A percentile compares a stretch with the other conserved stretches of the same genome.
Evolutionary conservation across 345 rosid species (phyloP).

Genomic region (Citrus glauca): DNA sequence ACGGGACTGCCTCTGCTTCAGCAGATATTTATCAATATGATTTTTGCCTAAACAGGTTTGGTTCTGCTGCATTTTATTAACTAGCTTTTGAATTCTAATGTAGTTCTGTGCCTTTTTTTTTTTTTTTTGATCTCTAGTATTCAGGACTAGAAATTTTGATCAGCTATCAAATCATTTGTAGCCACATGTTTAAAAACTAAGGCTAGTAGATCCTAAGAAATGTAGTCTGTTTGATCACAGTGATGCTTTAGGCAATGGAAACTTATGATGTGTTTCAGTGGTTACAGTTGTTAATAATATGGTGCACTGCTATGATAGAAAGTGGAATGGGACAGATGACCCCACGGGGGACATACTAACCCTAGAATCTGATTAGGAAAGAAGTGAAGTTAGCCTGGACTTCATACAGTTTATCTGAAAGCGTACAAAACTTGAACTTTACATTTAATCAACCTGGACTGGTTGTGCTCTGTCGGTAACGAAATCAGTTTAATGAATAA

Average conservation of each 20-base stretch:
- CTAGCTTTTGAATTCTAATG: background rate
- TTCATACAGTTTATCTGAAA: background rate
- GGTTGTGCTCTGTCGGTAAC: background rate
- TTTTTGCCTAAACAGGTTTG: slow-evolving; percentile 84
- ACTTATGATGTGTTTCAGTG: background rate
- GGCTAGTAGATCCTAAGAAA: background rate
- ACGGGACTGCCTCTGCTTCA: slow-evolving; percentile 49
- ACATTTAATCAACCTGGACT: background rate
- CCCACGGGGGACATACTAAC: too few species aligned
- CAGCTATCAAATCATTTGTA: background rate
- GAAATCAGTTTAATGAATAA: background rate
- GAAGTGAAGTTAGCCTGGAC: too few species aligned
- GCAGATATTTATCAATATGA: slow-evolving; percentile 76
- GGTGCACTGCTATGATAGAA: too few species aligned
- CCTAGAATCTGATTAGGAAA: too few species aligned
- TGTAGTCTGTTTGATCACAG: background rate
- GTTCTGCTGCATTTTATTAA: background rate
- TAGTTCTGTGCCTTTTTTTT: background rate
- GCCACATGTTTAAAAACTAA: background rate
- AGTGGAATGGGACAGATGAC: too few species aligned
- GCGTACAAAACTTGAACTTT: background rate
- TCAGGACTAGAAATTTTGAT: background rate
- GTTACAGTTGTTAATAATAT: background rate
- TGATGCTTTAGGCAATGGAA: background rate
- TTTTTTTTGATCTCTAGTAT: background rate